Evolutionary conservation across 345 rosid genomes (phyloP).

Genomic region (Hevea brasiliensis): DNA sequence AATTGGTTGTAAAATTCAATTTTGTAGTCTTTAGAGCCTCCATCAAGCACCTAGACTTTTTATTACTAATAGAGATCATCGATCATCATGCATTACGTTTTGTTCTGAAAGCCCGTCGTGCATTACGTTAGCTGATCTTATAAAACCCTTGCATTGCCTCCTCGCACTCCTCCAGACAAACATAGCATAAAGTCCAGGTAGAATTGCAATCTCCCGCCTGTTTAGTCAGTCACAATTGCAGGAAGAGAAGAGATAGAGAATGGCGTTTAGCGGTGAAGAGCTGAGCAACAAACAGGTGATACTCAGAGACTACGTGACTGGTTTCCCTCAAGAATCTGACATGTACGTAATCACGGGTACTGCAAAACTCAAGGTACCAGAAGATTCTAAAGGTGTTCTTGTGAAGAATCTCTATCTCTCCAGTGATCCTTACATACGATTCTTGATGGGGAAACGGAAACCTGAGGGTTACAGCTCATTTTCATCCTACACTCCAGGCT

Average conservation of each 20-base stretch:
- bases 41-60: too few species aligned
- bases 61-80: too few species aligned
- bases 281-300: slow-evolving; percentile 38
- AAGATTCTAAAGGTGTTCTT: slow-evolving; percentile 27
- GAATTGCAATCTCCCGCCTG: background rate
- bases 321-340: slow-evolving; percentile 29
- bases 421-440: slow-evolving; percentile 50
- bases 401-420: slow-evolving; percentile 62
- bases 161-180: too few species aligned
- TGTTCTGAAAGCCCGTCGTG: too few species aligned
- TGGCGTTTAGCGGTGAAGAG: background rate
- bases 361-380: slow-evolving; percentile 22
- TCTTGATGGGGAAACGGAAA: slow-evolving; percentile 13
- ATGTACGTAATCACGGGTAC: background rate
- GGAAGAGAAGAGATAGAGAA: too few species aligned
- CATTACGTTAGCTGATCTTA: too few species aligned
- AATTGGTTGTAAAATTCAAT: too few species aligned
- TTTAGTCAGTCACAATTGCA: background rate
- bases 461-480: background rate
- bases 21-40: too few species aligned
- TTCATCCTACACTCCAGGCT: slow-evolving; percentile 23
- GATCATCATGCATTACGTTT: too few species aligned
- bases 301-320: slow-evolving; percentile 22
- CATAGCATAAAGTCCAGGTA: too few species aligned
- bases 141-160: too few species aligned